Evolutionary conservation across 176 grass and related monocot genomes (phyloP), one percentile per base, ranked within the genome.

Genomic region (Cenchrus fungigraminus): DNA sequence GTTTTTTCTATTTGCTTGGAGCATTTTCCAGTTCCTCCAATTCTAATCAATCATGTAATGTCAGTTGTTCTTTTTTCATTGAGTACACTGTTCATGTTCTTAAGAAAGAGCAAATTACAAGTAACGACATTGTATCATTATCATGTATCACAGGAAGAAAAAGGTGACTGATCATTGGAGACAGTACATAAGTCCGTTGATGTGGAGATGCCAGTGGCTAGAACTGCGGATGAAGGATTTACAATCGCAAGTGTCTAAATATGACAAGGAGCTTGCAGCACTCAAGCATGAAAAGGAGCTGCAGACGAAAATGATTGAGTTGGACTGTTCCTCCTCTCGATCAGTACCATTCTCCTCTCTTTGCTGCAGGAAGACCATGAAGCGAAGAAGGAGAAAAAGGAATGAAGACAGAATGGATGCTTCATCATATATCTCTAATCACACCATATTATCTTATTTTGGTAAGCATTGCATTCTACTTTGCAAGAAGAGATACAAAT

Each of bases 161-260:
- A 95, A 89, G 75, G 93, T 95, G 73, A 92, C 91, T 34, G 87
- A 89, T 83, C 91, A 98, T 45, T 98, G 96, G 96, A 88, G 89
- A 82, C 92, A 87, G 46, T 98, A 88, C 75, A 90, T 98, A 60
- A 88, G 91, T 68, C 96, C 96, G 22, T 45, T 95, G 54, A 93
- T 87, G 85, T 98, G 93, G 93, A 84, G 91, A 64, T 95, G 93
- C 49, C 93, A 98, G 61, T 95, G 93, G 96, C 79, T 98, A 71
- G 89, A 90, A 63, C 78, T 98, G 60, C 87, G 81, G 45, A 95
- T 98, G 86, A 95, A 95, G 77, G 93, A 95, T 88, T 78, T 95
- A 55, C 87, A 90, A 42, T 86, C 77, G 58, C 96, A 95, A 90
- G 76, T 92, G 57, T 87, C 83, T 72, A 95, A 75, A 85, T 98